phyloP scores from a whole-genome alignment of 345 rosid species.

The Triadica sebifera region DNA sequence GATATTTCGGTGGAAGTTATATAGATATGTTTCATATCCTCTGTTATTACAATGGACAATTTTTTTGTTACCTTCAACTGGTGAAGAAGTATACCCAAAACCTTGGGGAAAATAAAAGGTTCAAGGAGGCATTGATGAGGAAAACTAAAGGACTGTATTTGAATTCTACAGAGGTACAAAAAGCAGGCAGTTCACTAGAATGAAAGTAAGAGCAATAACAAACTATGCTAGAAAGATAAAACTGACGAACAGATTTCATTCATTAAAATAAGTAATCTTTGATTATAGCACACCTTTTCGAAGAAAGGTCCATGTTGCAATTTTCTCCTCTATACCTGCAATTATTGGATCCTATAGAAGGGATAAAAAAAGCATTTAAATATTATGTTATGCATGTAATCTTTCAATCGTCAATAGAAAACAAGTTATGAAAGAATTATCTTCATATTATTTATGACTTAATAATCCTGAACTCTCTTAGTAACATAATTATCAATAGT shows the following conservation, averaged over 20 bases:
- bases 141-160: not conserved
- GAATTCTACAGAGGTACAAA: not conserved
- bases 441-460: not conserved
- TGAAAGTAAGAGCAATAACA: not conserved
- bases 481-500: slow-evolving; percentile 1
- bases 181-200: not conserved
- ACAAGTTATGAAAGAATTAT: not conserved
- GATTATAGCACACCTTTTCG: slow-evolving; percentile 62
- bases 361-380: not conserved
- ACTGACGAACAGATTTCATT: not conserved
- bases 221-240: no score
- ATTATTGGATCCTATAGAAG: slow-evolving; percentile 73
- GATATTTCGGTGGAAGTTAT: not conserved
- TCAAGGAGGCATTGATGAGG: not conserved
- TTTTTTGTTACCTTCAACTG: not conserved
- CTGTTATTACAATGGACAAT: not conserved
- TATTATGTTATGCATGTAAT: not conserved
- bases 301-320: slow-evolving; percentile 92
- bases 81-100: not conserved
- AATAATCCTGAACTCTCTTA: slow-evolving; percentile 3
- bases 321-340: slow-evolving; percentile 87
- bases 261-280: not conserved
- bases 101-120: not conserved
- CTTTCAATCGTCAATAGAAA: slow-evolving; percentile 9
- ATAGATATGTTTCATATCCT: not conserved